Base-by-base conservation (phyloP, 257 asterid species). In the Capsicum baccatum region DNA sequence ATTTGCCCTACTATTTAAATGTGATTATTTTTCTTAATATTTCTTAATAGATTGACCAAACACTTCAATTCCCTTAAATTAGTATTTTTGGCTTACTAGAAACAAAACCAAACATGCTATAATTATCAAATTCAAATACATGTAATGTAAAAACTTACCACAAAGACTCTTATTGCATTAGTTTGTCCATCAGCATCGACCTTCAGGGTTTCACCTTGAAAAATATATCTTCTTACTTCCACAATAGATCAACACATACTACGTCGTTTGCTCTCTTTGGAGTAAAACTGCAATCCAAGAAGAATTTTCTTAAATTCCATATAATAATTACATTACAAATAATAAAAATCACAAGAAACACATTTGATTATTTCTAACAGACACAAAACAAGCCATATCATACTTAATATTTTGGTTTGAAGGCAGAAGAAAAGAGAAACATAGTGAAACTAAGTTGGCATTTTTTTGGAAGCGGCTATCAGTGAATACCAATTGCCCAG, bases 211-310 rank as follows among this genome's bases (percentile, higher is more conserved):
- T 67, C 76, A n/a, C 52, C 76, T 67, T 67, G 9, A 6, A 67
- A 15, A 33, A 37, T 3, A 1, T 35, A 21, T 67, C 50, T 67
- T 67, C 76, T 14, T 6, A 39, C 76, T 35, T 67, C 21, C 48
- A 6, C 52, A 37, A 8, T 1, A 15, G 88, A 79, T 15, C 85
- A 66, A 26, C 39, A 79, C 33, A 3, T 14, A 11, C 0, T 80
- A 7, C 7, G 12, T 6, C 26, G 26, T 26, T 67, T 58, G n/a
- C 11, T 58, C 9, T 39, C 76, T 60, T 86, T 86, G 12, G 9
- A 39, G 66, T 79, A 86, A 35, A 86, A 80, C 89, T 86, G 60
- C 60, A 68, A 56, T 15, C 6, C 21, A 4, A 35, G 6, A 67
- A 67, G 19, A 19, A 12, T 35, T 35, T 13, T 59, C 4, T 59